Conservation (phyloP, 495 filamentous ascomycete species). For the Neurospora africana region DNA sequence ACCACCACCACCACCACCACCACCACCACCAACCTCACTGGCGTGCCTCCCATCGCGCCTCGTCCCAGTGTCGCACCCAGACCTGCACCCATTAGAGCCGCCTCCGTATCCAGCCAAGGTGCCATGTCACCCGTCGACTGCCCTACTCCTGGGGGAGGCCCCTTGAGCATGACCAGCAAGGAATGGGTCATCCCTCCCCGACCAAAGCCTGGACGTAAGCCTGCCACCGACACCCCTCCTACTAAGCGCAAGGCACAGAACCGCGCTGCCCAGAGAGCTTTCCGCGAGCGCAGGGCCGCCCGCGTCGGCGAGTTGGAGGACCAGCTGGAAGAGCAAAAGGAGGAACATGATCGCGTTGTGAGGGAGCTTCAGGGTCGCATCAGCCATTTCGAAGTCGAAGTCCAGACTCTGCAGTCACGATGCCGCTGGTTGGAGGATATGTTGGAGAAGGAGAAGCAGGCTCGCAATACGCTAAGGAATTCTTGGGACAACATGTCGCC, state of each 20-base stretch:
- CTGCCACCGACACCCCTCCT: constrained; percentile 80
- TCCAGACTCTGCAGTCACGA: constrained; percentile 30
- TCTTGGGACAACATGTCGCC: constrained; percentile 12
- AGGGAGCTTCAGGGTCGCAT: constrained; percentile 36
- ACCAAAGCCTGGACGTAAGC: constrained; percentile 88
- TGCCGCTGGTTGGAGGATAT: constrained; percentile 32
- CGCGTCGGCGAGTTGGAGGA: constrained; percentile 81
- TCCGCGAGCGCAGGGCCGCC: constrained; percentile 76
- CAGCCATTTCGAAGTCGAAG: constrained; percentile 34
- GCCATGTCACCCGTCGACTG: constrained; percentile 18
- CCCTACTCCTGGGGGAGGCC: constrained; percentile 10
- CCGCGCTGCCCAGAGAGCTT: constrained; percentile 81
- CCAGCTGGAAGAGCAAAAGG: constrained; percentile 55
- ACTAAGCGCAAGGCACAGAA: constrained; percentile 93
- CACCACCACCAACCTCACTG: neutral
- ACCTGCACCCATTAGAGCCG: constrained; percentile 3
- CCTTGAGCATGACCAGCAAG: constrained; percentile 54
- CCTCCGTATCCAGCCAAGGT: constrained; percentile 10
- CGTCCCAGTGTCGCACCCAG: constrained; percentile 18
- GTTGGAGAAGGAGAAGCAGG: constrained; percentile 32
- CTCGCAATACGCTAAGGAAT: constrained; percentile 10
- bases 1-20: neutral
- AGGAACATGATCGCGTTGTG: constrained; percentile 36
- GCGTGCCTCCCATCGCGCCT: constrained; percentile 16
- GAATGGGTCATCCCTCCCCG: constrained; percentile 85